phyloP scores from a whole-genome alignment of 2,329 filamentous ascomycete species.

The Aspergillus ochraceus region DNA sequence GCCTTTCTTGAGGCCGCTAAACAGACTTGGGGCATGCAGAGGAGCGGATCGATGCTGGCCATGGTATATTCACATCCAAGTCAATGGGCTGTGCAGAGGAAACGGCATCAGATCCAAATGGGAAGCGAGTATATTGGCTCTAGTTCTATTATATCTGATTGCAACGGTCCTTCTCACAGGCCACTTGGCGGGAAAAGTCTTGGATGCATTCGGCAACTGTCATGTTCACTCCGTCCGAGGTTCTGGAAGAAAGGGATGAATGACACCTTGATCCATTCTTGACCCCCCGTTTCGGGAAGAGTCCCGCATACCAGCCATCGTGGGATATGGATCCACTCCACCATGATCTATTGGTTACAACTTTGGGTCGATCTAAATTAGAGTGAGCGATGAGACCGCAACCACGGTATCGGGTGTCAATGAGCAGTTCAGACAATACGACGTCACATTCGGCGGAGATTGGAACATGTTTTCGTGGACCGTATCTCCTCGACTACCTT shows the following conservation, averaged over 20 bases:
- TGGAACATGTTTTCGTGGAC: neutral
- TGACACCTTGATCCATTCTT: neutral
- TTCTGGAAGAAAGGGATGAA: neutral
- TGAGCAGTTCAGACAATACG: neutral
- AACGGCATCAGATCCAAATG: neutral
- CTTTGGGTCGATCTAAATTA: too few relatives aligned
- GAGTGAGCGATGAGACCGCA: neutral
- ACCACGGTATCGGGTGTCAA: neutral
- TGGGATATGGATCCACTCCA: neutral
- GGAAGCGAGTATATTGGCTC: neutral
- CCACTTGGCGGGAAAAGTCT: neutral
- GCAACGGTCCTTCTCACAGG: too few relatives aligned
- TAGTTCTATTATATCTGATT: neutral
- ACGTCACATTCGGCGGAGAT: neutral
- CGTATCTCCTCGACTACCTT: neutral
- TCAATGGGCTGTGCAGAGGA: neutral
- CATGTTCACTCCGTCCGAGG: neutral
- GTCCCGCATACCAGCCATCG: neutral
- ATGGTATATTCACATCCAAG: neutral
- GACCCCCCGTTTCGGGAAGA: neutral
- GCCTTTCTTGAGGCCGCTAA: neutral
- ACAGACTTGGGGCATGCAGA: conserved; percentile 2
- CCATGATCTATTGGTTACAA: neutral
- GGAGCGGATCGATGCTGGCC: neutral
- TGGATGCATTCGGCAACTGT: neutral